Evolutionary conservation across 208 protist species (phyloP), one percentile per base, ranked within the genome.

Genomic region (Eutreptiella sp.): DNA sequence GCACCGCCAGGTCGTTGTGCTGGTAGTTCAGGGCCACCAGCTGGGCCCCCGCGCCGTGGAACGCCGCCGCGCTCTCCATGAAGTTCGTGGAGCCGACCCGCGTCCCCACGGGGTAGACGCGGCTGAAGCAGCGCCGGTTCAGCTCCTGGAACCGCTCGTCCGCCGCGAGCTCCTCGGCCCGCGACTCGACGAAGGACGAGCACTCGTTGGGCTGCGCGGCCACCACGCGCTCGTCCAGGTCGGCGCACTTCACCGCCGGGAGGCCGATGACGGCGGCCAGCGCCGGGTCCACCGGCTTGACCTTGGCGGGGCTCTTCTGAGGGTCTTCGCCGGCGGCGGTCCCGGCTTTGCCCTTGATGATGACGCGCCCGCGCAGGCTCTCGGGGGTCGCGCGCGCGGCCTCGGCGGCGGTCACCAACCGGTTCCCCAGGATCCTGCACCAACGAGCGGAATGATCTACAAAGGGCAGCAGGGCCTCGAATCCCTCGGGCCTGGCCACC

Each of bases 291-390:
- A 50, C 48, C 11, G 45, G 1, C 23, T 62, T 36, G n/a, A n/a
- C n/a, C n/a, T n/a, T n/a, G n/a, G n/a, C n/a, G n/a, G n/a, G n/a
- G n/a, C n/a, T n/a, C n/a, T n/a, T n/a, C n/a, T n/a, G n/a, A n/a
- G n/a, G n/a, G n/a, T 57, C 50, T 19, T 36, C 31, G 11, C 39
- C 50, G 11, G 50, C 31, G 9, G 31, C n/a, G 11, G 11, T 7
- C 31, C 36, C 36, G 14, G 23, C 9, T 32, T 74, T 72, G 31
- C 63, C 46, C 66, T 87, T 85, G 21, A 87, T 60, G 1, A 87
- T 52, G 4, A 89, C 72, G 50, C 77, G 79, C 41, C 72, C 32
- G 52, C 72, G 64, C 4, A 85, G 48, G 31, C 71, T 64, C 53
- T 78, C 64, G 32, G 81, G 80, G 28, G 79, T n/a, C n/a, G n/a